Conservation (phyloP, 352 stramenopile species). For the Globisporangium mamillatum region DNA sequence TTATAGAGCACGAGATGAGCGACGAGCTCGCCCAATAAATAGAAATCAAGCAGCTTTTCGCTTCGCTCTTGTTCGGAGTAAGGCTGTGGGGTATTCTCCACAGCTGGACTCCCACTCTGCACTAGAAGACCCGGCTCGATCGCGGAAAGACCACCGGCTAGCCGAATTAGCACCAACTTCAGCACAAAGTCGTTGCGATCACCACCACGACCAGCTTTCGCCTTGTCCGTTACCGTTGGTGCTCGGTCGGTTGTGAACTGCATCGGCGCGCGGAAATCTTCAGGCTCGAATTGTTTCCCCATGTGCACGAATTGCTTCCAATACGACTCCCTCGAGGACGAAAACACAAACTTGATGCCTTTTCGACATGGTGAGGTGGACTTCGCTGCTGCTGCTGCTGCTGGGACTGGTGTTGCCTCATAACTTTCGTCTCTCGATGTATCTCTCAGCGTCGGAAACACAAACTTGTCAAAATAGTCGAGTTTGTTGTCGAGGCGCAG, state of each 20-base stretch:
- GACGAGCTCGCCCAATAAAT: constrained; percentile 58
- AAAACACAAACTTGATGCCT: constrained; percentile 43
- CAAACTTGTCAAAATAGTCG: constrained; percentile 35
- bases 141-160: constrained; percentile 29
- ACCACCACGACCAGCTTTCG: not conserved
- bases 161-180: constrained; percentile 39
- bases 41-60: constrained; percentile 41
- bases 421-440: not conserved
- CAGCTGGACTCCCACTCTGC: constrained; percentile 2
- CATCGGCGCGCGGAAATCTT: constrained; percentile 46
- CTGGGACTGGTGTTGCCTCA: not conserved
- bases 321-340: constrained; percentile 24
- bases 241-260: constrained; percentile 31
- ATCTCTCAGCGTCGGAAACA: constrained; percentile 36
- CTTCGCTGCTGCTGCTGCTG: not conserved
- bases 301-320: constrained; percentile 56
- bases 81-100: not conserved
- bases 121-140: constrained; percentile 36
- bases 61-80: constrained; percentile 8
- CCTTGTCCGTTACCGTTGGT: constrained; percentile 11
- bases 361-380: constrained; percentile 14
- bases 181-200: constrained; percentile 22
- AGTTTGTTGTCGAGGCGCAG: constrained; percentile 72
- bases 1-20: constrained; percentile 55
- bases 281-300: constrained; percentile 30